Conservation (phyloP, 1,139 yeast species). For the Arxiozyma bovina region DNA sequence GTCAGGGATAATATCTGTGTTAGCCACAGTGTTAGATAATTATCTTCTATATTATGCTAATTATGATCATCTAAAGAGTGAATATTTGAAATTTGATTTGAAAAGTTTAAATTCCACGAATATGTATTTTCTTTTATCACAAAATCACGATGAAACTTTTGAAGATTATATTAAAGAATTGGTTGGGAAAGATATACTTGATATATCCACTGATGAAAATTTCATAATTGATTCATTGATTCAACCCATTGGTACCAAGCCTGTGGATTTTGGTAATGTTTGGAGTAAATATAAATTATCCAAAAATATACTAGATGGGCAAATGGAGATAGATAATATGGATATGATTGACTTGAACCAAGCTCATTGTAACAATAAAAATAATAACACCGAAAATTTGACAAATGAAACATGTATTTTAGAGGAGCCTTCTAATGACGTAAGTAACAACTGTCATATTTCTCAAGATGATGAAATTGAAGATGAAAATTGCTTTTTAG, state of each 20-base stretch:
- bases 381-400: conserved; percentile 3
- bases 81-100: conserved; percentile 19
- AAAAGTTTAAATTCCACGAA: conserved; percentile 13
- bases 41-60: conserved; percentile 40
- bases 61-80: conserved; percentile 30
- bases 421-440: background rate
- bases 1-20: conserved; percentile 84
- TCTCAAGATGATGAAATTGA: conserved; percentile 2
- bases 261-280: conserved; percentile 20
- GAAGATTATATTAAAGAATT: conserved; percentile 15
- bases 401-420: conserved; percentile 2
- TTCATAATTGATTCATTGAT: conserved; percentile 5
- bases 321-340: background rate
- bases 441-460: too few species aligned
- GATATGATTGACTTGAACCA: background rate
- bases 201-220: conserved; percentile 10
- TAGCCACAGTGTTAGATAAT: conserved; percentile 87
- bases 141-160: conserved; percentile 15
- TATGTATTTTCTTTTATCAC: conserved; percentile 13
- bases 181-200: conserved; percentile 15
- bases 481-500: conserved; percentile 12
- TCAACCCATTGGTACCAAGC: conserved; percentile 12
- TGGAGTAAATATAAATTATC: conserved; percentile 11
- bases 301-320: background rate
- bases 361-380: background rate